Percentiles rank a stretch among this genome's conserved stretches.
These are phyloP conservation scores for Seiridium unicorne DNA, from an alignment of 2,329 filamentous ascomycete species.

Conservation along the genomic window DNA sequence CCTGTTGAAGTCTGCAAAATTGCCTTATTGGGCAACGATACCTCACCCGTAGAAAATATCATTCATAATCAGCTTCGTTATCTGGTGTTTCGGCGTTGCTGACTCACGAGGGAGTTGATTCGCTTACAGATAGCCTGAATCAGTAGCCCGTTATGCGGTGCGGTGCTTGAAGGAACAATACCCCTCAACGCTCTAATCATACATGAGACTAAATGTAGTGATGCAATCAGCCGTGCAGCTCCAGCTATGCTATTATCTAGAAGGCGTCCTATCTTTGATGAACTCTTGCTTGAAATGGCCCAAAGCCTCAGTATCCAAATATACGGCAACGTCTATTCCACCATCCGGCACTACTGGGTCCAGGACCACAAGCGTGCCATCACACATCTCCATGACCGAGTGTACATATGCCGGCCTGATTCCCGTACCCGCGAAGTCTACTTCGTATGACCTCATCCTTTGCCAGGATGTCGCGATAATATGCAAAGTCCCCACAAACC, in stretches of 20 bases:
- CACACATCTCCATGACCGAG: slow-evolving; percentile 37
- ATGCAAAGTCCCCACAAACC: slow-evolving; percentile 40
- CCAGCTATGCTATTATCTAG: too few relatives aligned
- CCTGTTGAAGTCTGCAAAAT: not conserved
- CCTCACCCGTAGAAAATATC: too few relatives aligned
- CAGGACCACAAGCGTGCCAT: slow-evolving; percentile 41
- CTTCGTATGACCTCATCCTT: slow-evolving; percentile 33
- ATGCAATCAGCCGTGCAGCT: too few relatives aligned
- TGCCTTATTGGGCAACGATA: not conserved
- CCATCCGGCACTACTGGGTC: slow-evolving; percentile 25
- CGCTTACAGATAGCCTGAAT: too few relatives aligned
- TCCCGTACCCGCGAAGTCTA: slow-evolving; percentile 32
- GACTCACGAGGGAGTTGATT: too few relatives aligned
- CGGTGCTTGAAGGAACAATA: too few relatives aligned
- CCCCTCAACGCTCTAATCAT: too few relatives aligned
- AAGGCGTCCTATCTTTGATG: too few relatives aligned
- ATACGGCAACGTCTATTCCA: slow-evolving; percentile 32
- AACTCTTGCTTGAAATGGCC: not conserved
- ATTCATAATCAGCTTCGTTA: too few relatives aligned
- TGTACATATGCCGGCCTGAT: slow-evolving; percentile 35
- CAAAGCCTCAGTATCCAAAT: slow-evolving; percentile 25
- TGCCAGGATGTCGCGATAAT: slow-evolving; percentile 44
- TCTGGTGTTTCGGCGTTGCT: too few relatives aligned
- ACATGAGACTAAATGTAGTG: too few relatives aligned
- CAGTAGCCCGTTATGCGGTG: too few relatives aligned